A percentile compares a stretch with the other conserved stretches of the same genome.
phyloP scores from a whole-genome alignment of 352 stramenopile genomes.

The Poterioochromonas sp. region DNA sequence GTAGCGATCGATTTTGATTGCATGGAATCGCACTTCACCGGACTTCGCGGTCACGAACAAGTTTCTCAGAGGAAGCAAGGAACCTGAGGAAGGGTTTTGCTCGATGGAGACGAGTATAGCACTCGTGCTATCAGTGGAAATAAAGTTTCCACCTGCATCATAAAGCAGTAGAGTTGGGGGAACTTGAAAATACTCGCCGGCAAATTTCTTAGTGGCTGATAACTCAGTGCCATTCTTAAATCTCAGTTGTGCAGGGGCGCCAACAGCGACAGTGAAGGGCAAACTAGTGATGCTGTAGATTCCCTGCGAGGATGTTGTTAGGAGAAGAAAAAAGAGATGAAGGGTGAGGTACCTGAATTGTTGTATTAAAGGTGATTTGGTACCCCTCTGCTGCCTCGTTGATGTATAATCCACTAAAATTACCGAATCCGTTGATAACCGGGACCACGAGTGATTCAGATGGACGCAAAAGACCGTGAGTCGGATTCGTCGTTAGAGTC shows the following conservation, averaged over 20 bases:
- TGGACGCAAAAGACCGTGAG: background rate
- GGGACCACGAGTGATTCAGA: background rate
- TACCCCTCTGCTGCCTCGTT: constrained; percentile 14
- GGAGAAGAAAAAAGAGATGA: background rate
- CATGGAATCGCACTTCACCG: constrained; percentile 7
- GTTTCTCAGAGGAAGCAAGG: background rate
- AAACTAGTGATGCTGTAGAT: too few species aligned
- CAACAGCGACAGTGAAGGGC: constrained; percentile 1
- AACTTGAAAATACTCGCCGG: constrained; percentile 22
- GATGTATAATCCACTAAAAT: constrained; percentile 16
- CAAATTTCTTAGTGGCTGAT: background rate
- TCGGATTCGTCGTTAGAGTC: background rate
- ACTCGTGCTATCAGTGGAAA: background rate
- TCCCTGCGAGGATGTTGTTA: background rate
- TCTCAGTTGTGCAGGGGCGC: background rate
- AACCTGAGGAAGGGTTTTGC: background rate
- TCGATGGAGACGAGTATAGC: background rate
- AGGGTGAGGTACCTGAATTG: background rate
- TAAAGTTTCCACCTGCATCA: constrained; percentile 28
- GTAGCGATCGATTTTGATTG: background rate
- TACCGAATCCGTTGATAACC: background rate
- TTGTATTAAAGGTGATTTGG: background rate
- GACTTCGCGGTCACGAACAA: background rate
- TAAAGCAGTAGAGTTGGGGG: constrained; percentile 1
- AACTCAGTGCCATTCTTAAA: background rate